Evolutionary conservation across 306 rosid genomes (phyloP).

Genomic region (Canavalia gladiata): DNA sequence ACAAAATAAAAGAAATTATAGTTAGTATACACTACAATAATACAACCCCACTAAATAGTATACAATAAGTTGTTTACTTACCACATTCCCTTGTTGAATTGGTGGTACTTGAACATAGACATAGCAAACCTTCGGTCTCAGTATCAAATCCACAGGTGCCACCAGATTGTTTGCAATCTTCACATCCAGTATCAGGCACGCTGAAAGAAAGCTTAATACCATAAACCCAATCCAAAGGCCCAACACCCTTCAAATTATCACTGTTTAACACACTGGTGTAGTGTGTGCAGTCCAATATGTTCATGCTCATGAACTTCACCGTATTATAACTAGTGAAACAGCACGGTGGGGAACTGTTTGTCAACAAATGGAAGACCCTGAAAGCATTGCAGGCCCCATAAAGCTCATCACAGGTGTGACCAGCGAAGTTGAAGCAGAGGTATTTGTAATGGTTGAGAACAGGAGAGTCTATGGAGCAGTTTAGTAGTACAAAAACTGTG

Average conservation of each 20-base stretch:
- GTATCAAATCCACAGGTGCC: constrained; percentile 93
- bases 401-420: constrained; percentile 92
- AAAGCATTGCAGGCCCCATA: constrained; percentile 83
- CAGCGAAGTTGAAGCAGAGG: constrained; percentile 88
- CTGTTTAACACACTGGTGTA: constrained; percentile 74
- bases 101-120: constrained; percentile 73
- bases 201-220: constrained; percentile 81
- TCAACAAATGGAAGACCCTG: constrained; percentile 70
- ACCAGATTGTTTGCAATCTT: constrained; percentile 69
- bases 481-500: constrained; percentile 82
- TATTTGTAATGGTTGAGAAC: constrained; percentile 91
- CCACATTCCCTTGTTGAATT: constrained; percentile 83
- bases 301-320: constrained; percentile 86
- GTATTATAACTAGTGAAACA: constrained; percentile 83
- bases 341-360: constrained; percentile 82
- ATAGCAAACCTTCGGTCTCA: constrained; percentile 74
- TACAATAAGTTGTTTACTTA: constrained; percentile 32
- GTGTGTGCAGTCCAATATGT: constrained; percentile 86
- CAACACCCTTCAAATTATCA: constrained; percentile 66
- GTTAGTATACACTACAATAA: background rate
- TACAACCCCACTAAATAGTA: background rate
- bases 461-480: constrained; percentile 92
- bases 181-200: constrained; percentile 80
- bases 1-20: constrained; percentile 10
- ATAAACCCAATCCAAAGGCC: constrained; percentile 90